Percentiles rank a stretch among this genome's conserved stretches.
phyloP scores from a whole-genome alignment of 352 stramenopile species.

The Globisporangium spiculum region DNA sequence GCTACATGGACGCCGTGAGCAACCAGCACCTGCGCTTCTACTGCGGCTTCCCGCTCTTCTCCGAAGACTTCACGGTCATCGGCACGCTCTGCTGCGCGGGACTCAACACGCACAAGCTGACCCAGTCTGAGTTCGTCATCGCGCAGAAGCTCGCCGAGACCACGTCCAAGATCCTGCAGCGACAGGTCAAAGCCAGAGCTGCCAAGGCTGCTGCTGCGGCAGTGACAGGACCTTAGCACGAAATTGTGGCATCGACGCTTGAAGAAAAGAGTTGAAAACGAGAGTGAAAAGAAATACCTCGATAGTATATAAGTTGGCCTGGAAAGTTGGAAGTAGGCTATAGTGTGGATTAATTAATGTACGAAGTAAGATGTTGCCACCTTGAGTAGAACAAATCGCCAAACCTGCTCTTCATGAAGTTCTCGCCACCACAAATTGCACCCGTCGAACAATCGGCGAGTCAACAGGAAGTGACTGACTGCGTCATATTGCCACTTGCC shows the following conservation, averaged over 20 bases:
- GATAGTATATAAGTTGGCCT: background rate
- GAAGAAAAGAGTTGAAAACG: background rate
- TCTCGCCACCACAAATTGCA: background rate
- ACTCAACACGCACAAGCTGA: slow-evolving; percentile 11
- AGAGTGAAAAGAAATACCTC: background rate
- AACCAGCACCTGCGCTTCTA: slow-evolving; percentile 26
- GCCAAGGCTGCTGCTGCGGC: background rate
- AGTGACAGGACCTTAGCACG: too few species aligned
- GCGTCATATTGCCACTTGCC: background rate
- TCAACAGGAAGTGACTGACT: background rate
- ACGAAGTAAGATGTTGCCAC: background rate
- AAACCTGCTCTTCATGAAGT: background rate
- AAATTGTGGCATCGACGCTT: background rate
- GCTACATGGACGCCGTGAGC: slow-evolving; percentile 28
- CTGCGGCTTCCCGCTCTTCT: slow-evolving; percentile 21
- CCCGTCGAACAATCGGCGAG: background rate
- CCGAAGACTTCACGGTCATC: slow-evolving; percentile 16
- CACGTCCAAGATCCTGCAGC: slow-evolving; percentile 12
- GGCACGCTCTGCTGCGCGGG: slow-evolving; percentile 20
- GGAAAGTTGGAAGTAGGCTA: background rate
- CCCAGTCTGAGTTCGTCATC: slow-evolving; percentile 16
- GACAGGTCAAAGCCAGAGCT: background rate
- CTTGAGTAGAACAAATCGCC: background rate
- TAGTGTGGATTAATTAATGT: background rate
- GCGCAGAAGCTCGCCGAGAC: slow-evolving; percentile 16